phyloP scores from a whole-genome alignment of 306 rosid species.

The Cucurbita moschata region DNA sequence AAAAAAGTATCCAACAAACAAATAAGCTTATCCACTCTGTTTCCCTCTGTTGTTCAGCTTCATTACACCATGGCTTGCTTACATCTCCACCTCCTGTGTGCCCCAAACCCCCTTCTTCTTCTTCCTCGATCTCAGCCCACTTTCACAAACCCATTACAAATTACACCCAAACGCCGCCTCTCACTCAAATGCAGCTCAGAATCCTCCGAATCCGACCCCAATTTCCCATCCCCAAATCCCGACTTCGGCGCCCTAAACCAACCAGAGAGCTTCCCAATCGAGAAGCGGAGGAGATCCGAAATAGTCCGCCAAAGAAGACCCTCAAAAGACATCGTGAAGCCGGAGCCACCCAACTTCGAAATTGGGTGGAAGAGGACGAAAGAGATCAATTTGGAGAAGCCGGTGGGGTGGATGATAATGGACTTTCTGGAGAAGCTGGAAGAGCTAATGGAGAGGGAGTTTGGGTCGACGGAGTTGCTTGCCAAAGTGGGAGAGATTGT shows the following conservation, averaged over 20 bases:
- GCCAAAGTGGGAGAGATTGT: slow-evolving; percentile 74
- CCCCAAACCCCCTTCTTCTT: slow-evolving; percentile 11
- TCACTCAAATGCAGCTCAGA: slow-evolving; percentile 25
- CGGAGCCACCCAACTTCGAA: slow-evolving; percentile 71
- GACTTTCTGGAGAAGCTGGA: slow-evolving; percentile 81
- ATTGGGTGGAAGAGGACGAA: slow-evolving; percentile 93
- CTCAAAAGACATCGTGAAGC: slow-evolving; percentile 15
- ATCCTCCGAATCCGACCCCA: slow-evolving; percentile 19
- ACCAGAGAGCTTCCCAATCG: slow-evolving; percentile 59
- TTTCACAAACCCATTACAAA: slow-evolving; percentile 14
- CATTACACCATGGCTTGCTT: slow-evolving; percentile 39
- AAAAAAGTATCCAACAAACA: too few relatives aligned
- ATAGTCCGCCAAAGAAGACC: slow-evolving; percentile 37
- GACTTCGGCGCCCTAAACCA: slow-evolving; percentile 33
- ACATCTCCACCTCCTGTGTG: slow-evolving; percentile 20
- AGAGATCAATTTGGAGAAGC: slow-evolving; percentile 52
- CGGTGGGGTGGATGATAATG: slow-evolving; percentile 62
- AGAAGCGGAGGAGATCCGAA: slow-evolving; percentile 67
- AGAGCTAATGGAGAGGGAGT: slow-evolving; percentile 57
- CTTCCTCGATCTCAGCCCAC: slow-evolving; percentile 6
- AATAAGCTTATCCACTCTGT: too few relatives aligned
- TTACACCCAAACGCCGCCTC: slow-evolving; percentile 17
- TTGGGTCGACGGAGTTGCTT: slow-evolving; percentile 53
- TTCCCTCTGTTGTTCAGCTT: too few relatives aligned
- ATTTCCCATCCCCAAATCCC: slow-evolving; percentile 36